Evolutionary conservation across 2,329 filamentous ascomycete genomes (phyloP).

Genomic region (Plectosphaerella sp.): DNA sequence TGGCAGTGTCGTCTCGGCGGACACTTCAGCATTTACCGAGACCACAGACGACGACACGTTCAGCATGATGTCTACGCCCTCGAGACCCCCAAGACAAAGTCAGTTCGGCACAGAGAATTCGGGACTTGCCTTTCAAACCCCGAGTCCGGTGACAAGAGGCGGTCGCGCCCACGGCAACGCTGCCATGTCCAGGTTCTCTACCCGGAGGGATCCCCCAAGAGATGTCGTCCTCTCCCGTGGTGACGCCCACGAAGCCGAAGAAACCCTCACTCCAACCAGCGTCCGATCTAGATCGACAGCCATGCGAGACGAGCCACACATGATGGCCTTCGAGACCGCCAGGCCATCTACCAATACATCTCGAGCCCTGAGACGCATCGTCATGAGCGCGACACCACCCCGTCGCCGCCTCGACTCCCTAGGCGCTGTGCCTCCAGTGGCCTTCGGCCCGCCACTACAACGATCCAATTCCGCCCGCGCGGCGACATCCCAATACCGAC

Average conservation of each 20-base stretch:
- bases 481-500: not conserved
- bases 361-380: not conserved
- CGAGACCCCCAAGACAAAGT: not conserved
- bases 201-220: too few species aligned
- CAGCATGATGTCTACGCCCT: not conserved
- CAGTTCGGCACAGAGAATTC: not conserved
- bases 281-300: not conserved
- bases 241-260: not conserved
- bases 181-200: too few species aligned
- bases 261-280: not conserved
- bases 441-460: not conserved
- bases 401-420: not conserved
- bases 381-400: not conserved
- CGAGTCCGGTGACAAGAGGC: not conserved
- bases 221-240: not conserved
- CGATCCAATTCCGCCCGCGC: not conserved
- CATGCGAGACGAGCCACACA: not conserved
- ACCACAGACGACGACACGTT: not conserved
- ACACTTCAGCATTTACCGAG: not conserved
- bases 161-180: not conserved
- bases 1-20: conserved; percentile 1
- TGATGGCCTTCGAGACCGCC: not conserved
- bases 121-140: not conserved
- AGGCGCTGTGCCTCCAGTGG: not conserved
- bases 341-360: not conserved